Base-by-base conservation (phyloP, 345 rosid genomes). In the Camelina laxa region DNA sequence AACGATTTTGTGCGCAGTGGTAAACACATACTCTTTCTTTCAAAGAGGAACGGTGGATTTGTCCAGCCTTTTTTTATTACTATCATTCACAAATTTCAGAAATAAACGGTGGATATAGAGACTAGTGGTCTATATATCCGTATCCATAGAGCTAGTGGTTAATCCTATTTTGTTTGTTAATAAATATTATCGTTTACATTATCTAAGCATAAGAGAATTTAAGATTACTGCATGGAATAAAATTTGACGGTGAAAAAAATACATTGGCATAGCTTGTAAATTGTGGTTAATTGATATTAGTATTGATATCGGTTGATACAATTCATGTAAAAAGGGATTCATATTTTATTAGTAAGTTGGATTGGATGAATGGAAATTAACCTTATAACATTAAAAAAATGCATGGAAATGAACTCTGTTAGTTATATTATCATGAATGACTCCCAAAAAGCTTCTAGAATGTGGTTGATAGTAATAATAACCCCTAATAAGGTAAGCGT, bases 371-470 rank as follows among this genome's bases (percentile, higher is more conserved):
- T 33, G 54, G 47, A 19, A 10, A 7, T 47, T 47, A 47, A n/a
- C 51, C 48, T 5, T 5, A 4, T 42, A 42, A 42, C 48, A 14
- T 33, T 33, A 7, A 42, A 42, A 41, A 42, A 42, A 42, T 1
- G 7, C 14, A 13, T 13, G 47, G 17, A 44, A 44, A 44, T 41
- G 17, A 64, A 41, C 38, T 42, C 19, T 63, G 6, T 45, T 56
- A 21, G 41, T 65, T 73, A 65, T 35, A 31, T 73, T 42, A 5
- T 65, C 49, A 45, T 45, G 48, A 64, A 35, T 63, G 48, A 31
- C 20, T 62, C 21, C 2, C 51, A 24, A 15, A 15, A 63, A 5
- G 56, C 69, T 65, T 45, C 11, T 65, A 45, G 56, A 58, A 5
- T 10, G 22, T 31, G 5, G 41, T 33, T 57, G 60, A 14, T 55